Evolutionary conservation across 108 stramenopile species (phyloP), one percentile per base, ranked within the genome.

Genomic region (Cyclotella choctawhatcheeana): DNA sequence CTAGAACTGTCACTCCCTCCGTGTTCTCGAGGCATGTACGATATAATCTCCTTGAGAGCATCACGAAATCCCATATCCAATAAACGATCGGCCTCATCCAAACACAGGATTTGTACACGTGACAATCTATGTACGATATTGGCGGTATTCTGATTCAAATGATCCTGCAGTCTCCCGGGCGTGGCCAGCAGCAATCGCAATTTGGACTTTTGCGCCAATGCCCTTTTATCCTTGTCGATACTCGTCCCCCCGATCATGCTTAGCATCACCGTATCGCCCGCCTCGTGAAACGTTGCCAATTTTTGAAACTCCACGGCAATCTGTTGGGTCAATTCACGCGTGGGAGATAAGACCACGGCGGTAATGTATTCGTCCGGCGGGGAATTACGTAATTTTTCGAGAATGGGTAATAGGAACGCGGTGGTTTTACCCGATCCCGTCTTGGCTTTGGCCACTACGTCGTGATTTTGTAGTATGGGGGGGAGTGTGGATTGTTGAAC

Each of bases 41-140:
- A 73, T 12, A 97, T 63, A 30, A 98, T 96, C 20, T 82, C 32
- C 59, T 88, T 77, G 62, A 98, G 87, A 20, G 91, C 95, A 14
- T 85, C 85, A 7, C 89, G 86, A 74, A 98, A 98, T 43, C 97
- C 97, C 96, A 97, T 95, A 56, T 97, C 96, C 2, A 97, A 67
- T 6, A 98, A 70, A 44, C 84, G 95, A 72, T 97, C 63, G 12
- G 63, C 63, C 77, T 94, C 93, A 55, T 94, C 93, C 37, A 94
- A 58, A 17, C 89, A 88, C 26, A 94, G 63, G 40, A 86, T 76
- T 50, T 71, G 76, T 8, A 91, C 33, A 21, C 65, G 43, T 32
- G 65, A 58, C 20, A 83, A 64, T 79, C 86, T 65, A 84, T 85
- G 4, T 34, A 84, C 67, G n/a, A 68, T 37, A 16, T 74, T 76